phyloP scores from a whole-genome alignment of 768 basidiomycete species.

The Kwoniella shandongensis region DNA sequence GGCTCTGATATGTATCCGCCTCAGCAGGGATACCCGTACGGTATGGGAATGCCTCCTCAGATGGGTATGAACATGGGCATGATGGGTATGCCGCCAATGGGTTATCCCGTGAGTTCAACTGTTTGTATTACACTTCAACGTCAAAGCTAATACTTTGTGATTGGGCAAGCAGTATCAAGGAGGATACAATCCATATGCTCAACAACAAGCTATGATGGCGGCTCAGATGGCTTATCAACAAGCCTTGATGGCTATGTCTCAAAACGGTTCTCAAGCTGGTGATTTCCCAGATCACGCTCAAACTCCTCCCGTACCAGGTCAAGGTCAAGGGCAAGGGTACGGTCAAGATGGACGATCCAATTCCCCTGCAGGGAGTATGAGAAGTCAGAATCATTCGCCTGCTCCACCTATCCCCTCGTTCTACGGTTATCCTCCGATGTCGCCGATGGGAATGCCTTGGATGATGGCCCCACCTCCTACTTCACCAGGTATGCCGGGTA shows the following conservation, averaged over 20 bases:
- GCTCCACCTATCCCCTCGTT: constrained; percentile 13
- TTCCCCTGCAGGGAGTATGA: constrained; percentile 14
- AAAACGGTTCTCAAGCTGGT: constrained; percentile 32
- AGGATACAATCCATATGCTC: constrained; percentile 48
- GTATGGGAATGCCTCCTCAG: constrained; percentile 26
- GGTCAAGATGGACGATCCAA: constrained; percentile 6
- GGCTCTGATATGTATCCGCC: constrained; percentile 61
- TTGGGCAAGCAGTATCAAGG: constrained; percentile 29
- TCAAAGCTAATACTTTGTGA: constrained; percentile 8
- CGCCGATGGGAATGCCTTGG: constrained; percentile 10
- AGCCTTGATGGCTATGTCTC: constrained; percentile 46
- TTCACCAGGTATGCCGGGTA: constrained; percentile 15
- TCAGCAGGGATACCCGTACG: constrained; percentile 47
- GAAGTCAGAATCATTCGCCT: constrained; percentile 11
- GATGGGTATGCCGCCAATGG: constrained; percentile 42
- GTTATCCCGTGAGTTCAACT: constrained; percentile 24
- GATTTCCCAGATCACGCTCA: constrained; percentile 15
- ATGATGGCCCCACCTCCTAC: constrained; percentile 6
- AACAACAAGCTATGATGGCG: constrained; percentile 55
- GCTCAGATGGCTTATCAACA: constrained; percentile 55
- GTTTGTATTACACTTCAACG: neutral
- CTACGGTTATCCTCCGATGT: constrained; percentile 11
- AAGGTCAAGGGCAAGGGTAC: neutral
- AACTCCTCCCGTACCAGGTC: neutral
- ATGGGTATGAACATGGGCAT: constrained; percentile 38